Evolutionary conservation across 2,329 filamentous ascomycete species (phyloP), one percentile per base, ranked within the genome.

Genomic region (Rhytidhysteron rufulum): DNA sequence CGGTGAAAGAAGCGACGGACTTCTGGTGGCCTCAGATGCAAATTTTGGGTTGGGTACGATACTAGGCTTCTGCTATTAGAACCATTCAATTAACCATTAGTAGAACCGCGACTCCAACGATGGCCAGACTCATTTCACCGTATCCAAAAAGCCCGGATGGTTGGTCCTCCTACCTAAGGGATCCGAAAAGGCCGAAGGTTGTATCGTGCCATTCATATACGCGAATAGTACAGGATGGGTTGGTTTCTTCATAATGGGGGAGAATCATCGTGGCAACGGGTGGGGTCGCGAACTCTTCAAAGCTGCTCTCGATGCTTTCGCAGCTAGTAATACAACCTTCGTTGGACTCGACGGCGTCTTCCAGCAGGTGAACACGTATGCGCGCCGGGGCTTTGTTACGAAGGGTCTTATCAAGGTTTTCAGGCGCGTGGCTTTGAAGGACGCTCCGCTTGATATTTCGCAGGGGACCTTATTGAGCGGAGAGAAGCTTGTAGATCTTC

Each of bases 211-310:
- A 3, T 51, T 65, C 25, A 48, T 54, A 17, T 65, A 60, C 44
- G 44, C 55, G 17, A 67, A 68, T 37, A 38, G 41, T 22, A 66
- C 62, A 1, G 65, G 55, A n/a, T 67, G 65, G 64, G 45, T 67
- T 1, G 62, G 57, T 13, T 62, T 60, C 50, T 67, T 67, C 57
- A 54, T 61, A 35, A 42, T 67, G 40, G 57, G 59, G 15, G 51
- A 45, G 2, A 37, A 48, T 1, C 47, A 54, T 36, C 56, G 58
- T 17, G 60, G 63, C 17, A 46, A 54, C 15, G 63, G 63, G 2
- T 46, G 60, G n/a, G 65, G 65, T 3, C 34, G 47, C 5, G 46
- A 49, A 31, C 43, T 67, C 1, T 65, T 62, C 48, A 49, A 56
- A 19, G 51, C 51, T 6, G 51, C 54, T 19, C 48, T 63, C 24